A percentile compares a stretch with the other conserved stretches of the same genome.
phyloP scores from a whole-genome alignment of 352 stramenopile genomes.

The Hyaloperonospora brassicae region DNA sequence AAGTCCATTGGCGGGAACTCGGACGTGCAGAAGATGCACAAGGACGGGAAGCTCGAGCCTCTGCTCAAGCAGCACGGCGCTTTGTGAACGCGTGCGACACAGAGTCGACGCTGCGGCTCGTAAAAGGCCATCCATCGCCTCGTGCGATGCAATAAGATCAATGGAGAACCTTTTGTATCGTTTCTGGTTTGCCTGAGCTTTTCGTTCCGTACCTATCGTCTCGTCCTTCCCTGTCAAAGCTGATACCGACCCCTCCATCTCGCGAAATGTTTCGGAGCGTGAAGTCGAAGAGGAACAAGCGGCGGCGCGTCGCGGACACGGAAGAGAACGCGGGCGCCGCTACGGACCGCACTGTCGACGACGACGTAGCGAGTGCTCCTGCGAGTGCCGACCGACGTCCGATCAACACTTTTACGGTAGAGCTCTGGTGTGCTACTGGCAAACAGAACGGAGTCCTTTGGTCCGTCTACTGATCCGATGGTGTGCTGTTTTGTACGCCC shows the following conservation, averaged over 20 bases:
- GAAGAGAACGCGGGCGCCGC: conserved; percentile 10
- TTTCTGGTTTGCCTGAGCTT: too few relatives aligned
- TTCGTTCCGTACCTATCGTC: too few relatives aligned
- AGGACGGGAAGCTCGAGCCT: conserved; percentile 81
- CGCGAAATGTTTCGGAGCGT: conserved; percentile 33
- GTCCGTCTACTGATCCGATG: background rate
- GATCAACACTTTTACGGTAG: conserved; percentile 18
- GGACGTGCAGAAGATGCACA: conserved; percentile 85
- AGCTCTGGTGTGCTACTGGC: background rate
- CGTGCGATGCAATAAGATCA: too few relatives aligned
- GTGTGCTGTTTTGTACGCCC: background rate
- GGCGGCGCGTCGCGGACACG: conserved; percentile 30
- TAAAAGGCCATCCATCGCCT: too few relatives aligned
- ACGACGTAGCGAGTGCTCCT: conserved; percentile 8
- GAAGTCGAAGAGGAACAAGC: conserved; percentile 48
- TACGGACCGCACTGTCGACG: background rate
- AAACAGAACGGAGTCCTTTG: background rate
- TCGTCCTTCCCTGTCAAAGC: conserved; percentile 3
- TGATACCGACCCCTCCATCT: conserved; percentile 4
- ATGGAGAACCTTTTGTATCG: too few relatives aligned
- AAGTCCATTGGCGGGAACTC: conserved; percentile 93
- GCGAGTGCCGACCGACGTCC: conserved; percentile 4
- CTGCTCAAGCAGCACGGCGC: conserved; percentile 74
- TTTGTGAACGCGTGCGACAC: conserved; percentile 7
- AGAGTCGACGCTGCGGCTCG: too few relatives aligned